Evolutionary conservation across 495 filamentous ascomycete genomes (phyloP).

Genomic region (Annulohypoxylon nitens): DNA sequence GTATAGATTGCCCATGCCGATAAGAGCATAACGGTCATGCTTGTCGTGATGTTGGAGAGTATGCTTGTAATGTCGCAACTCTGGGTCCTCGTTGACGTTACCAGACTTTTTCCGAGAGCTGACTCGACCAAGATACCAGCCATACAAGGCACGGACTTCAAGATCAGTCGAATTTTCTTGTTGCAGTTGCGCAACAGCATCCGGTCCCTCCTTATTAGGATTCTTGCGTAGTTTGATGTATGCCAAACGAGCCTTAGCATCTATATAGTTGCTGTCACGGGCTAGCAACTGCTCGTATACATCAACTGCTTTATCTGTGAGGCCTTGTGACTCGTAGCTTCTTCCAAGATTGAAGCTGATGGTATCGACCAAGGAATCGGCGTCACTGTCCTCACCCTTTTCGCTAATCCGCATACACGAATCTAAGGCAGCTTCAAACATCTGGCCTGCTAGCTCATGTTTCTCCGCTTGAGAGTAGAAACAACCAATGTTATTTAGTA

Average conservation of each 20-base stretch:
- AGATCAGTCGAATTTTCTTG: conserved; percentile 83
- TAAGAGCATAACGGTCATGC: conserved; percentile 93
- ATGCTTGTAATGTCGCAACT: conserved; percentile 95
- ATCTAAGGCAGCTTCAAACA: conserved; percentile 89
- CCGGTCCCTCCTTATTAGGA: conserved; percentile 86
- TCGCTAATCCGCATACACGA: conserved; percentile 83
- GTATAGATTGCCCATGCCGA: conserved; percentile 96
- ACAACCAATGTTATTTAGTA: conserved; percentile 96
- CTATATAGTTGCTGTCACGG: conserved; percentile 89
- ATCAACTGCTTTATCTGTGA: conserved; percentile 84
- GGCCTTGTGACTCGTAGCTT: conserved; percentile 88
- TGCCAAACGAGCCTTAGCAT: conserved; percentile 86
- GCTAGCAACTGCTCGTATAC: conserved; percentile 87
- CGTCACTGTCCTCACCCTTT: conserved; percentile 76
- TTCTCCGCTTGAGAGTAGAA: conserved; percentile 92
- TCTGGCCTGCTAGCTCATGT: conserved; percentile 79
- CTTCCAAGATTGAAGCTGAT: conserved; percentile 97
- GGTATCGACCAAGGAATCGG: conserved; percentile 89
- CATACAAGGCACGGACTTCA: conserved; percentile 91
- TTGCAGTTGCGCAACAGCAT: conserved; percentile 83
- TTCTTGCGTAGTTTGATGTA: conserved; percentile 90
- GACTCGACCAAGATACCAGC: conserved; percentile 86
- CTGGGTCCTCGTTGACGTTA: conserved; percentile 88
- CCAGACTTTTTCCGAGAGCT: conserved; percentile 81
- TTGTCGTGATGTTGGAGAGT: conserved; percentile 94